Evolutionary conservation across 116 monocot genomes (phyloP), one percentile per base, ranked within the genome.

Genomic region (Posidonia oceanica): DNA sequence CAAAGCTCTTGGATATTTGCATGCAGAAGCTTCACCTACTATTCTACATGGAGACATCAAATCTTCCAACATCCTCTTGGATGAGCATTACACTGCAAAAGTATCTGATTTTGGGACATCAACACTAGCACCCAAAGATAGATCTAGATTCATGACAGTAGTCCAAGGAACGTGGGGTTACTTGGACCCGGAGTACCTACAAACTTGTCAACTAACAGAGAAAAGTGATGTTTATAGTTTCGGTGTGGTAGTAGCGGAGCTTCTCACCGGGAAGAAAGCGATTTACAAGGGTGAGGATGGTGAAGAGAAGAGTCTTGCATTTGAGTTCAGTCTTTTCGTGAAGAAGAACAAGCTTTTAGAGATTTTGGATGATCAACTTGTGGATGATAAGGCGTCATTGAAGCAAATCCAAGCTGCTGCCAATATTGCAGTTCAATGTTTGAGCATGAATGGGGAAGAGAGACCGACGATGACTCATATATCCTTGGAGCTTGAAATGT

Each of bases 121-220:
- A 2, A 75, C 73, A 17, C n/a, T 78, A 14, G 81, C 78, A 3
- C 85, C 85, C 0, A 29, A 64, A 61, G 72, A 79, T 56, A 67
- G 77, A 11, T 71, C 74, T 3, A 69, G 76, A 11, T 66, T 85
- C 20, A 65, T 75, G 2, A 85, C 81, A 2, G 41, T 75, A 16
- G 81, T 85, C 8, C 81, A 85, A 38, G 85, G 85, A 20, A 85
- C 78, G 0, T 81, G 72, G 8, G 85, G 85, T n/a, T 85, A 85
- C 20, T 61, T 85, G 36, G 85, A 85, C 23, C 85, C 85, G 0
- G 85, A 85, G 70, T 85, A 76, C 51, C 64, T 85, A 3, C 85
- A 81, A 52, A 85, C 85, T 0, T 63, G 70, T 38, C 70, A 77
- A 29, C 51, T 82, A 40, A 82, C 74, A 0, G 64, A 62, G 8